Percentiles rank a stretch among this genome's conserved stretches.
Conservation (phyloP, 768 basidiomycete genomes). For the Hysterangium stoloniferum region DNA sequence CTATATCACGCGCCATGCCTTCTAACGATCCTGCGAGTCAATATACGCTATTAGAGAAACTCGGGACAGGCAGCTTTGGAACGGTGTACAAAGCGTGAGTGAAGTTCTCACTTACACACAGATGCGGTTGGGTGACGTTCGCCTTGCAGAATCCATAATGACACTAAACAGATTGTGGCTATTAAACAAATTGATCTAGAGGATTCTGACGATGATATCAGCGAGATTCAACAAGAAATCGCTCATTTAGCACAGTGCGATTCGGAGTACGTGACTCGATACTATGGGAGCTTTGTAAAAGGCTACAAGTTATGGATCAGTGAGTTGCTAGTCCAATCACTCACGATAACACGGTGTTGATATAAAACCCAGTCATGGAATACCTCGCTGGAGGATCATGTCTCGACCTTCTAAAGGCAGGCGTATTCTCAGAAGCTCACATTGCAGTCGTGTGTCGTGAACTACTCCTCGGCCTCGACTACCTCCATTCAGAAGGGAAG, state of each 20-base stretch:
- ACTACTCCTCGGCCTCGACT: conserved; percentile 86
- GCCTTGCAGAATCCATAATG: conserved; percentile 62
- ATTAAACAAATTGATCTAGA: conserved; percentile 99
- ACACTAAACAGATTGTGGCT: conserved; percentile 90
- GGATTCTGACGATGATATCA: conserved; percentile 97
- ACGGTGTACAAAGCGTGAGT: conserved; percentile 87
- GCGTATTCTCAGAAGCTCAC: conserved; percentile 83
- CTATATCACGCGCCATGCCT: conserved; percentile 13
- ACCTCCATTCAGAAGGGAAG: conserved; percentile 91
- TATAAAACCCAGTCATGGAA: conserved; percentile 68
- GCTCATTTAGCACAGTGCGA: conserved; percentile 93
- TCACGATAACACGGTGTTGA: background rate
- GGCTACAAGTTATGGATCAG: conserved; percentile 96
- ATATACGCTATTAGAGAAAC: conserved; percentile 88
- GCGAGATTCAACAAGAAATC: conserved; percentile 98
- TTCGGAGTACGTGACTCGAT: conserved; percentile 92
- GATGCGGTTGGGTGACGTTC: conserved; percentile 4
- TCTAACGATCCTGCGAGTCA: conserved; percentile 80
- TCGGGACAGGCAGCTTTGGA: conserved; percentile 97
- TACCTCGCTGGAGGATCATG: conserved; percentile 98
- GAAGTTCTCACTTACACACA: background rate
- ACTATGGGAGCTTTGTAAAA: conserved; percentile 95
- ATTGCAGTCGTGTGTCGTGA: conserved; percentile 95
- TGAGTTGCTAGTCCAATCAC: conserved; percentile 18
- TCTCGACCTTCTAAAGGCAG: conserved; percentile 90